Evolutionary conservation across 768 basidiomycete genomes (phyloP), one percentile per base, ranked within the genome.

Genomic region (Hericium erinaceus): DNA sequence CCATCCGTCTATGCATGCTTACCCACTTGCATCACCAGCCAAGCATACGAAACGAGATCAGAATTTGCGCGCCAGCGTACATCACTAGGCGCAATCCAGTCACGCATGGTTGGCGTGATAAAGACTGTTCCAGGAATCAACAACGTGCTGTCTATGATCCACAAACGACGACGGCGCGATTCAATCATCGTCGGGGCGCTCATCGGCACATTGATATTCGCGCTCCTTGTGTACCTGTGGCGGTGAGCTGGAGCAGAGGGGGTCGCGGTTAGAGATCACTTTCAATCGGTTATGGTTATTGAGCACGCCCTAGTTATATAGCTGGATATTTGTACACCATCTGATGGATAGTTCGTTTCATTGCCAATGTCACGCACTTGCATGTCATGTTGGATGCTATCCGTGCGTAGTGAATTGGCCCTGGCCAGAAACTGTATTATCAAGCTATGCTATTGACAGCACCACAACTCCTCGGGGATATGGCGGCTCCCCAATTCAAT

Each of bases 21-120:
- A 49, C 58, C 52, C 46, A 37, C 38, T 55, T 57, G 28, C 33
- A 48, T 28, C 39, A 54, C 15, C 68, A 98, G 94, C 48, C 97
- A 98, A 83, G 97, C 95, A 28, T 95, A 98, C 67, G 97, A 93
- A 67, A 98, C 95, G 3, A 85, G 97, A 33, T 82, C 91, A 20
- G 95, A 98, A 71, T 98, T 99, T 72, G 74, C 80, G 26, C 80
- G 84, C 48, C 97, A 99, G 70, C 78, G 93, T 37, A 70, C 77
- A 11, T 82, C 87, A 20, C 72, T 99, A 41, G 73, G 82, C 9
- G 78, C 84, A 15, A 91, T 99, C 61, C 93, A 92, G 71, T 77
- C 83, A 13, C 82, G 95, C 28, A 93, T 99, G 82, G 73, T 77
- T 55, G 80, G 84, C 52, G 90, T 95, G 16, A 73, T 98, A 26